These are phyloP conservation scores for Striga hermonthica DNA, from an alignment of 305 asterid species.

Conservation along the genomic window DNA sequence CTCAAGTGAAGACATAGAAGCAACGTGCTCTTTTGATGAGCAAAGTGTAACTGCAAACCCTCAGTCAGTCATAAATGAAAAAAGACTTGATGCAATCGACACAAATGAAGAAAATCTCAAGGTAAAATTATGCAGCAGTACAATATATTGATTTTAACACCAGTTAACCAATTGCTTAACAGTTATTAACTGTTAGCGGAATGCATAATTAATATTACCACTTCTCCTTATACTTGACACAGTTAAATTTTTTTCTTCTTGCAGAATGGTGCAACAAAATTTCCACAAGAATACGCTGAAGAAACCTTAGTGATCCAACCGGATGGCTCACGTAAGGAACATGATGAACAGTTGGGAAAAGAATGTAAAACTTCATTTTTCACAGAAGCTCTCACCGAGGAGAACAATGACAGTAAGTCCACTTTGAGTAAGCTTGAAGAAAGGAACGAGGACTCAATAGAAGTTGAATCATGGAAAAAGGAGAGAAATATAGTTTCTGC, in stretches of 20 bases:
- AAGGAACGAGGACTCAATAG: slow-evolving; percentile 25
- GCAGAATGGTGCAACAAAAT: slow-evolving; percentile 34
- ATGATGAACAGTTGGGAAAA: slow-evolving; percentile 31
- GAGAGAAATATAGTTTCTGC: slow-evolving; percentile 24
- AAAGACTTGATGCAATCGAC: slow-evolving; percentile 13
- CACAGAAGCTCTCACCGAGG: slow-evolving; percentile 30
- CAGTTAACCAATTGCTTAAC: slow-evolving; percentile 6
- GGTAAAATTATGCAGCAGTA: slow-evolving; percentile 30
- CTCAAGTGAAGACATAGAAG: slow-evolving; percentile 29
- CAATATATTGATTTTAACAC: slow-evolving; percentile 5
- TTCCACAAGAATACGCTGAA: slow-evolving; percentile 30
- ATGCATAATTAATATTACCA: not conserved
- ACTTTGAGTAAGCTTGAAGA: slow-evolving; percentile 13
- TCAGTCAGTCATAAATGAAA: slow-evolving; percentile 17
- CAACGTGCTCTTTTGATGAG: slow-evolving; percentile 25
- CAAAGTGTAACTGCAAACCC: slow-evolving; percentile 19
- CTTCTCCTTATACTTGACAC: slow-evolving; percentile 4
- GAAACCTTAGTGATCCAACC: slow-evolving; percentile 30
- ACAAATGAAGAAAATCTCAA: slow-evolving; percentile 24
- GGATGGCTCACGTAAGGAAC: slow-evolving; percentile 29
- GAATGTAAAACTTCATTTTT: slow-evolving; percentile 27
- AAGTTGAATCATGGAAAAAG: slow-evolving; percentile 26
- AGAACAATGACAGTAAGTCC: slow-evolving; percentile 29
- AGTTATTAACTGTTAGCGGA: not conserved
- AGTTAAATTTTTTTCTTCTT: slow-evolving; percentile 16